Conservation (phyloP, 179 eudicot species). For the Spergularia azorica region DNA sequence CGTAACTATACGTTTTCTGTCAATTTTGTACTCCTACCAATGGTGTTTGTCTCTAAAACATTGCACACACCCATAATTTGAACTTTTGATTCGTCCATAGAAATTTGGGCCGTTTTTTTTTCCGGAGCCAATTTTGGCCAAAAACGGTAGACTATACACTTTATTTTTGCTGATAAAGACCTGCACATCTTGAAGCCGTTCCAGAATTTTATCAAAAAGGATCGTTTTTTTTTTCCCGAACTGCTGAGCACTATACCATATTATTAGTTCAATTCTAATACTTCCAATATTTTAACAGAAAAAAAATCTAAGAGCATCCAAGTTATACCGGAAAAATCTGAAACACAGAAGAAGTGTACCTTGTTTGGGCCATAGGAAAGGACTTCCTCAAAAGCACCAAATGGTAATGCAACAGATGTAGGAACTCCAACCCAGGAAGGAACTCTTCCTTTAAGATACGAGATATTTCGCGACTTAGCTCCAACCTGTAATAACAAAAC, state of each 20-base stretch:
- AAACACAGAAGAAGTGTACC: slow-evolving; percentile 38
- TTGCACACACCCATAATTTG: no score
- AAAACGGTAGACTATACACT: no score
- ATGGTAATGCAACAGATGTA: slow-evolving; percentile 93
- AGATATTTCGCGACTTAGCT: slow-evolving; percentile 95
- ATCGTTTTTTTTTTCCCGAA: not conserved
- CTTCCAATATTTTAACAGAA: not conserved
- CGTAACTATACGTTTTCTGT: no score
- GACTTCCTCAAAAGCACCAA: slow-evolving; percentile 91
- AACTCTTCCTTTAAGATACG: slow-evolving; percentile 83
- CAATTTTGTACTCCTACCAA: no score
- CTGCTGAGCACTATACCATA: not conserved
- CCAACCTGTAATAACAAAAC: slow-evolving; percentile 65
- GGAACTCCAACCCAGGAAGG: slow-evolving; percentile 95
- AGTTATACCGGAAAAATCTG: not conserved
- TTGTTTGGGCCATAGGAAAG: slow-evolving; percentile 67
- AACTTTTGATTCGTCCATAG: no score
- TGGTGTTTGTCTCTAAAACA: no score
- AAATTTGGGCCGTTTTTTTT: no score
- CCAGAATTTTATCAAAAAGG: no score
- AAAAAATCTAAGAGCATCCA: not conserved
- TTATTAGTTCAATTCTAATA: not conserved
- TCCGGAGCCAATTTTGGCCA: no score
- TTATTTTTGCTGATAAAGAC: no score
- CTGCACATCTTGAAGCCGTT: no score